Evolutionary conservation across 768 basidiomycete species (phyloP), one percentile per base, ranked within the genome.

Genomic region (Mycena galopus): DNA sequence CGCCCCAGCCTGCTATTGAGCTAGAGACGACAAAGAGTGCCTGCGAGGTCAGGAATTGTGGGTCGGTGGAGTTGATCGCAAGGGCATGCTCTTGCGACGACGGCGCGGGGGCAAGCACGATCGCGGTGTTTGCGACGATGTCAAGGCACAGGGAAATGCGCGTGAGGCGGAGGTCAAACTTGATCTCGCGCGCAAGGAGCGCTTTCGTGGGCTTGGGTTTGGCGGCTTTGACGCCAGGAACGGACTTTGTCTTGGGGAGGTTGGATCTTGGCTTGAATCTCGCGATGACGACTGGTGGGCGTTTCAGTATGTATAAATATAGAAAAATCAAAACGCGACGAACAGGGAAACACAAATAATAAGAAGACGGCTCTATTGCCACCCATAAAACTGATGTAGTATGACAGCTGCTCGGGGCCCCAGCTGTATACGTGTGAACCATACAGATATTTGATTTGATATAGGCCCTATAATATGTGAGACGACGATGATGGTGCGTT

Each of bases 381-480:
- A 21, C 92, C 90, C 79, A 92, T 85, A 75, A 89, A 88, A 1
- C 92, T 92, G 59, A 95, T 92, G 74, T 93, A 95, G 78, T 93
- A 93, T 71, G 93, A 90, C 74, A 95, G 80, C 79, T 92, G 87
- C 75, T 91, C 91, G 21, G 91, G 89, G 51, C 85, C 87, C 94
- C 94, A 95, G 59, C 84, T 84, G 74, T 93, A 95, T 11, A 89
- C 81, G 77, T 94, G 92, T 62, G 85, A 89, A 3, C 92, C 94
- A 77, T 95, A 96, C 30, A 95, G 83, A 79, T 95, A 95, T 78
- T 95, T 96, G 79, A 95, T 83, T 78, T 93, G 93, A 81, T 89
- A 91, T 5, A 95, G 74, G n/a, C 94, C 94, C 88, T 93, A 5
- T 65, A 29, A 67, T 42, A 30, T 21, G 25, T 25, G 57, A 44